phyloP scores from a whole-genome alignment of 2,329 filamentous ascomycete genomes.

The Sclerotinia minor region DNA sequence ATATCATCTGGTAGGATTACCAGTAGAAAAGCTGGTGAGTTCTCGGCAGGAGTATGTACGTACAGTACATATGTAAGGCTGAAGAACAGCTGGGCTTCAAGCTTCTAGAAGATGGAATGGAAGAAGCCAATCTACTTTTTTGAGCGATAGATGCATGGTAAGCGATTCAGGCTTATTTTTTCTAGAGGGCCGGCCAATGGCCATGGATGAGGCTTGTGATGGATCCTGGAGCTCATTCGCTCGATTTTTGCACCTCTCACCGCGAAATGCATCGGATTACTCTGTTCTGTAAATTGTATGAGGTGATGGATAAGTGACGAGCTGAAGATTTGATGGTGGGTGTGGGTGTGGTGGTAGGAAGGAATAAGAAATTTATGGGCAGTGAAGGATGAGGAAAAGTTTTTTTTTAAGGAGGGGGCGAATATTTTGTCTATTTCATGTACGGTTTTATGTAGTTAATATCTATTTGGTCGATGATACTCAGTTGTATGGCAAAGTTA shows the following conservation, averaged over 20 bases:
- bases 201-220: neutral
- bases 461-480: neutral
- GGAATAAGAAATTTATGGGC: neutral
- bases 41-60: slow-evolving; percentile 18
- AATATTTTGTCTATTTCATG: neutral
- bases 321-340: slow-evolving; percentile 7
- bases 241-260: neutral
- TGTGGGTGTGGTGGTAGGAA: neutral
- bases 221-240: neutral
- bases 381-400: neutral
- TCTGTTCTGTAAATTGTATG: neutral
- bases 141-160: slow-evolving; percentile 2
- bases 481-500: neutral
- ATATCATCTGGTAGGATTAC: neutral
- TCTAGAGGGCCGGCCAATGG: neutral
- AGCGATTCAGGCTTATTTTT: neutral
- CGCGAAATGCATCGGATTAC: neutral
- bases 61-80: slow-evolving; percentile 24
- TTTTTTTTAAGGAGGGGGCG: no score
- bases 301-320: neutral
- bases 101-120: slow-evolving; percentile 32
- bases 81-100: slow-evolving; percentile 23
- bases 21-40: neutral
- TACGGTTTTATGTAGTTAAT: no score
- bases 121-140: slow-evolving; percentile 33